Conservation (phyloP, 208 protist genomes). For the Vickermania ingenoplastis region DNA sequence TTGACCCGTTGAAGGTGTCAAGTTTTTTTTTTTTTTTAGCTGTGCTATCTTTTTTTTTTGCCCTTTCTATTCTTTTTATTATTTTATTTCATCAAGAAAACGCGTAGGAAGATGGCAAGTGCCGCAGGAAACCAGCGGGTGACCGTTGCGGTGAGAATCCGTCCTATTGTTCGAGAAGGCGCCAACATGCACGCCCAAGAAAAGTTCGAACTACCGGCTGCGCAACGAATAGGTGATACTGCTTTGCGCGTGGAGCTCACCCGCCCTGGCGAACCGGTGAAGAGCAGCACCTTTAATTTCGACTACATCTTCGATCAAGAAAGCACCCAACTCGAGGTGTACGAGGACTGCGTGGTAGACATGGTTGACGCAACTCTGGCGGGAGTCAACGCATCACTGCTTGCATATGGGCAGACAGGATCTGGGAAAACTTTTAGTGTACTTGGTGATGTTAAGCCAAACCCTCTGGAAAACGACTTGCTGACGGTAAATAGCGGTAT, state of each 20-base stretch:
- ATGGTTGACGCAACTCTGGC: constrained; percentile 76
- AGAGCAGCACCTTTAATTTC: constrained; percentile 62
- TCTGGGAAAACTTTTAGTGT: constrained; percentile 87
- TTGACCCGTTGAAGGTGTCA: too few relatives aligned
- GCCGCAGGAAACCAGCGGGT: constrained; percentile 48
- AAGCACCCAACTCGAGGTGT: constrained; percentile 81
- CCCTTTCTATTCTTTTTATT: too few relatives aligned
- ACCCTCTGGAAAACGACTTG: constrained; percentile 56
- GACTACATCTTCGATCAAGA: constrained; percentile 87
- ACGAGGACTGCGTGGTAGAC: constrained; percentile 76
- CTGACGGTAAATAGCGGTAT: constrained; percentile 78
- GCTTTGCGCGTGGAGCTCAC: constrained; percentile 48
- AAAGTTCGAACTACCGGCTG: constrained; percentile 56
- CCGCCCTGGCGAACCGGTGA: constrained; percentile 25
- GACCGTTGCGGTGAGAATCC: constrained; percentile 77
- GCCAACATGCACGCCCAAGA: constrained; percentile 44
- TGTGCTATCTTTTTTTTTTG: too few relatives aligned
- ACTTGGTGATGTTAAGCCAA: constrained; percentile 58
- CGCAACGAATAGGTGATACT: constrained; percentile 47
- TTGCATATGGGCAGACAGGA: constrained; percentile 90
- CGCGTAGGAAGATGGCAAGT: constrained; percentile 5
- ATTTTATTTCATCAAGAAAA: too few relatives aligned
- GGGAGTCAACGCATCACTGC: constrained; percentile 67
- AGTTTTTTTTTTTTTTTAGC: too few relatives aligned
- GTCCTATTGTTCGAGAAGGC: constrained; percentile 58